Percentiles rank a stretch among this genome's conserved stretches.
phyloP scores from a whole-genome alignment of 352 stramenopile species.

The Phytopythium boreale region DNA sequence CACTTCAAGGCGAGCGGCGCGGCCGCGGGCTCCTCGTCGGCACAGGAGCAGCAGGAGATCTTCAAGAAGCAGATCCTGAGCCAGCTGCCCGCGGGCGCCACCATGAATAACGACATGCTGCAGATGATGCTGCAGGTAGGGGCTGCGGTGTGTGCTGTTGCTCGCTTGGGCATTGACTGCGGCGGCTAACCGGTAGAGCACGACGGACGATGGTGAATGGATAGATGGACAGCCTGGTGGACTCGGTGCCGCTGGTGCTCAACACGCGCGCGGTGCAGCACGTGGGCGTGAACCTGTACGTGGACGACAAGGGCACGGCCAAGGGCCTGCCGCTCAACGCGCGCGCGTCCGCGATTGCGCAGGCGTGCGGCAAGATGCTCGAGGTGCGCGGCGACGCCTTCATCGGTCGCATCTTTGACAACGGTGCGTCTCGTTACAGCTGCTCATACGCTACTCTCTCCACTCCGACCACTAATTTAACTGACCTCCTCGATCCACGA shows the following conservation, averaged over 20 bases:
- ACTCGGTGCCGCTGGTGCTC: slow-evolving; percentile 84
- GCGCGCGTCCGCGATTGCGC: slow-evolving; percentile 75
- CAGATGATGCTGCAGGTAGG: slow-evolving; percentile 76
- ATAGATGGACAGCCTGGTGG: slow-evolving; percentile 85
- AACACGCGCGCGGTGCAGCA: slow-evolving; percentile 71
- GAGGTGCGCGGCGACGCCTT: slow-evolving; percentile 87
- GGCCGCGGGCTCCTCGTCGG: slow-evolving; percentile 21
- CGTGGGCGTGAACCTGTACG: slow-evolving; percentile 88
- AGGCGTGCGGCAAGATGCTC: slow-evolving; percentile 78
- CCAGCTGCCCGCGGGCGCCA: slow-evolving; percentile 62
- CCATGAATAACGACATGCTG: slow-evolving; percentile 72
- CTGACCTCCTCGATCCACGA: neutral
- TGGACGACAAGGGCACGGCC: slow-evolving; percentile 88
- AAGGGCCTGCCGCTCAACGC: slow-evolving; percentile 79
- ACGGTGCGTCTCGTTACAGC: slow-evolving; percentile 35
- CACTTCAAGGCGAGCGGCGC: slow-evolving; percentile 65
- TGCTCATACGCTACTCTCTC: neutral
- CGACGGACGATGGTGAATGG: neutral
- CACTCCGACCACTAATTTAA: neutral
- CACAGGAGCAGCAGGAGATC: slow-evolving; percentile 59
- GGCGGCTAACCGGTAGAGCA: too few species aligned
- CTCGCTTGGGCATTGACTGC: neutral
- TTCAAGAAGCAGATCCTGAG: slow-evolving; percentile 81
- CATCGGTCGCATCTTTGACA: slow-evolving; percentile 86
- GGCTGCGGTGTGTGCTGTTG: neutral